Percentiles rank a stretch among this genome's conserved stretches.
Conservation (phyloP, 352 stramenopile species). For the Globisporangium takayamanum region DNA sequence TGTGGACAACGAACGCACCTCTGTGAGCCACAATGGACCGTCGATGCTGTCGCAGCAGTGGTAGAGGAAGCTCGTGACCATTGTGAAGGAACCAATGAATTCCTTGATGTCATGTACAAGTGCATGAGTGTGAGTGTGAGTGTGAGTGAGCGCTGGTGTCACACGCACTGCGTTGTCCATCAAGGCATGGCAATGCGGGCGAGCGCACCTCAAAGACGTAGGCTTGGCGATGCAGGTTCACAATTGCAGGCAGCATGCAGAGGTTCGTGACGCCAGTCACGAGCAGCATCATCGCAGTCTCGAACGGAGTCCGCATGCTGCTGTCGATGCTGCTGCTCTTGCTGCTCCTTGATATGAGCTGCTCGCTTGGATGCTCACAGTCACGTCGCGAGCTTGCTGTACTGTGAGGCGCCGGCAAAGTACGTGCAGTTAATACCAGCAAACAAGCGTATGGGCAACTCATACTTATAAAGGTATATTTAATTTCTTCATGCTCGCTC, state of each 20-base stretch:
- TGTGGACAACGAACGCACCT: slow-evolving; percentile 20
- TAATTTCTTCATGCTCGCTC: background rate
- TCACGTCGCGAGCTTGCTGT: no score
- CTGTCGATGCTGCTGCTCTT: background rate
- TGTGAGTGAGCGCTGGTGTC: background rate
- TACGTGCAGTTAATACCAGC: background rate
- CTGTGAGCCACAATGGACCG: slow-evolving; percentile 61
- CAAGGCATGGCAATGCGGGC: background rate
- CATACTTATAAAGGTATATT: background rate
- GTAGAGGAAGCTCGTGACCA: slow-evolving; percentile 75
- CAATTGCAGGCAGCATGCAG: slow-evolving; percentile 69
- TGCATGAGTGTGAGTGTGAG: background rate
- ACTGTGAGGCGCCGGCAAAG: no score
- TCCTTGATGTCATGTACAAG: slow-evolving; percentile 19
- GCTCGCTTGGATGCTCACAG: background rate
- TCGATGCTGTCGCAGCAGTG: slow-evolving; percentile 77
- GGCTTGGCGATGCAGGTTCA: slow-evolving; percentile 43
- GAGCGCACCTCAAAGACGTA: slow-evolving; percentile 65
- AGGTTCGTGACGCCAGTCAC: slow-evolving; percentile 75
- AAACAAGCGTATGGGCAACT: no score
- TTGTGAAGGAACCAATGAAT: slow-evolving; percentile 75
- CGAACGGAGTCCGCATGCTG: slow-evolving; percentile 55
- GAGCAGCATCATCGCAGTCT: slow-evolving; percentile 60
- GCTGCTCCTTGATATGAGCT: background rate
- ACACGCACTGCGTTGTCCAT: no score